A percentile compares a stretch with the other conserved stretches of the same genome.
Conservation (phyloP, 371 early-diverging fungal species). For the Capillidium heterosporum region DNA sequence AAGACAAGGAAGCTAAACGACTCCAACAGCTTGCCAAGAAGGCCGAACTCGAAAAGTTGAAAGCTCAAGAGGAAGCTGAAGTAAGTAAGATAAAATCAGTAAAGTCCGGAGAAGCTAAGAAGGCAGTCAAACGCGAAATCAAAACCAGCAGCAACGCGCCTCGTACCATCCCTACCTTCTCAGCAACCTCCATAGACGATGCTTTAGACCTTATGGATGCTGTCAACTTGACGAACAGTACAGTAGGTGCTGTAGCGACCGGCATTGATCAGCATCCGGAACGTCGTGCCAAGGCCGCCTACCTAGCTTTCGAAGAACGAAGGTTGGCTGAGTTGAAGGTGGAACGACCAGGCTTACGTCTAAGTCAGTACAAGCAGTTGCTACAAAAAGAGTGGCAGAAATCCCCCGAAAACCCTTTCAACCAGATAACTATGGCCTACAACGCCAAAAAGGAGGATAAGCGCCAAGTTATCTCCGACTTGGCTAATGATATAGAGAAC, state of each 20-base stretch:
- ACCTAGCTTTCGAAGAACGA: slow-evolving; percentile 46
- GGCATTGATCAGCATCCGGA: slow-evolving; percentile 65
- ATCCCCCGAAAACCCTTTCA: slow-evolving; percentile 72
- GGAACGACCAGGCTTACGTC: slow-evolving; percentile 55
- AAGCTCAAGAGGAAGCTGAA: slow-evolving; percentile 9
- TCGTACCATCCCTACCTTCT: slow-evolving; percentile 26
- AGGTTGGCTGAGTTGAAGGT: slow-evolving; percentile 34
- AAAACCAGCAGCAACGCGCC: not conserved
- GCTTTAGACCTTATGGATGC: slow-evolving; percentile 42
- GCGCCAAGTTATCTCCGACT: slow-evolving; percentile 1
- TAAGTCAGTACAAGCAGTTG: slow-evolving; percentile 51
- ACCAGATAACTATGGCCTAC: slow-evolving; percentile 47
- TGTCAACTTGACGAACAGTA: slow-evolving; percentile 10
- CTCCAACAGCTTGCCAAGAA: slow-evolving; percentile 14
- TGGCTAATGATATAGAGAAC: slow-evolving; percentile 8
- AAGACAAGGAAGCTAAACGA: slow-evolving; percentile 45
- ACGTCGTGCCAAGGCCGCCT: slow-evolving; percentile 64
- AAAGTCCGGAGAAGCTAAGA: slow-evolving; percentile 4
- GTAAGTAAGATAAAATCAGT: slow-evolving; percentile 6
- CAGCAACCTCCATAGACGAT: slow-evolving; percentile 61
- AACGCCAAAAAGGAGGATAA: slow-evolving; percentile 47
- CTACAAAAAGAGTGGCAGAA: slow-evolving; percentile 57
- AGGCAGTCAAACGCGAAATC: slow-evolving; percentile 2
- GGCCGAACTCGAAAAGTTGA: slow-evolving; percentile 6
- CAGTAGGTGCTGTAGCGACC: slow-evolving; percentile 9